Evolutionary conservation across 2,329 filamentous ascomycete species (phyloP), one percentile per base, ranked within the genome.

Genomic region (Stagonosporopsis cucurbitacearum): DNA sequence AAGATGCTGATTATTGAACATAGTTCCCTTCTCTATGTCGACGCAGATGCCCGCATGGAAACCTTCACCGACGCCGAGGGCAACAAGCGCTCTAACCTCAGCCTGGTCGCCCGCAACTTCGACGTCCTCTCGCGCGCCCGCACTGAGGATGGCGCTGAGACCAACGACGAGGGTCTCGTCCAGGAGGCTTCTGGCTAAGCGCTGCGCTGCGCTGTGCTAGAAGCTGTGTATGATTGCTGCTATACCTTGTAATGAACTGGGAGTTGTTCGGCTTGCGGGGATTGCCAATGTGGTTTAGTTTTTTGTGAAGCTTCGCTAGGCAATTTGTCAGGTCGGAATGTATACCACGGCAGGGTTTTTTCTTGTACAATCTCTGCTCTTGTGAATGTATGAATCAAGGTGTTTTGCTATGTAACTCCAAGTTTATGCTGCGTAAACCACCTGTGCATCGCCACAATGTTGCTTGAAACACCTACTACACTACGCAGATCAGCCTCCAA

Each of bases 11-110:
- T 11, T 19, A 7, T 11, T 11, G 12, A n/a, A n/a, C 1, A 57
- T 58, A 96, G 93, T 58, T 84, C 91, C 13, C 80, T 92, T 46
- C 82, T 99, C 60, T 92, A 86, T 70, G 81, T 98, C 45, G 94
- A 98, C 76, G 93, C 90, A 40, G 91, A 97, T 59, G 89, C 88
- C 59, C 80, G 79, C 63, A 86, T 94, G 79, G 72, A 75, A 40
- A 82, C 79, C 65, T 80, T 76, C 40, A 94, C 86, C 73, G 84
- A 89, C 48, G 45, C 40, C 64, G 89, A 95, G 42, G 91, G 91
- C 74, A 88, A 88, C 77, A 84, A 80, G 67, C 82, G 81, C 64
- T 84, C 77, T 50, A 72, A 79, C 45, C 75, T 97, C 70, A 93
- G 81, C 77, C 81, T 98, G 68, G 77, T 89, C 46, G 92, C 96